Base-by-base conservation (phyloP, 2,329 filamentous ascomycete genomes). In the Arthrobotrys iridis region DNA sequence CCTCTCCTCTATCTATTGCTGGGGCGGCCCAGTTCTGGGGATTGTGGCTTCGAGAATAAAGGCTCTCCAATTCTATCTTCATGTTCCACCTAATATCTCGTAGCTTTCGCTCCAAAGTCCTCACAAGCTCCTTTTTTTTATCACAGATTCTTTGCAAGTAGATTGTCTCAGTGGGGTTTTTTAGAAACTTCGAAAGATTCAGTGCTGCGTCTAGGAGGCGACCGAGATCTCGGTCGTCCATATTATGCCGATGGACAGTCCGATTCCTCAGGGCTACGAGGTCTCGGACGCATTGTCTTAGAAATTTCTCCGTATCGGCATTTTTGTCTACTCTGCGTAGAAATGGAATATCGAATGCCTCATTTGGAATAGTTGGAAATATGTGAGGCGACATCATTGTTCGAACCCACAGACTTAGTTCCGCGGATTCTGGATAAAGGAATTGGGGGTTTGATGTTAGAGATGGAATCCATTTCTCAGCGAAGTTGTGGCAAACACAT, bases 191-290 rank as follows among this genome's bases (percentile, higher is more conserved):
- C 0, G 70, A 62, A 18, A 63, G 35, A 1, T 20, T 1, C 0
- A 62, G 20, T 4, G 70, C 37, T 6, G n/a, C 4, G 3, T 58
- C 18, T 6, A 74, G 15, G 10, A 57, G 33, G 1, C 8, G 1
- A 7, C 46, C 10, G 22, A 57, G 24, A 0, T 7, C 5, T 4
- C 7, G 1, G 28, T 30, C 43, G 8, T 55, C 24, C 4, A 41
- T 28, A 20, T 65, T 48, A 4, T 24, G n/a, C 11, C 62, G 28
- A 46, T 74, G 62, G 10, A 74, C 70, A 11, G 57, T 48, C 7
- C 15, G 28, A 20, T 74, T 63, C 20, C 70, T 57, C 2, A 74
- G 15, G 15, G 24, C 13, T 11, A 46, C 55, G 2, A 74, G 48
- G 1, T 30, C 4, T 5, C 5, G 11, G 18, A 28, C 28, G 10